Evolutionary conservation across 1,139 yeast genomes (phyloP).

Genomic region (Debaryomyces subglobosus): DNA sequence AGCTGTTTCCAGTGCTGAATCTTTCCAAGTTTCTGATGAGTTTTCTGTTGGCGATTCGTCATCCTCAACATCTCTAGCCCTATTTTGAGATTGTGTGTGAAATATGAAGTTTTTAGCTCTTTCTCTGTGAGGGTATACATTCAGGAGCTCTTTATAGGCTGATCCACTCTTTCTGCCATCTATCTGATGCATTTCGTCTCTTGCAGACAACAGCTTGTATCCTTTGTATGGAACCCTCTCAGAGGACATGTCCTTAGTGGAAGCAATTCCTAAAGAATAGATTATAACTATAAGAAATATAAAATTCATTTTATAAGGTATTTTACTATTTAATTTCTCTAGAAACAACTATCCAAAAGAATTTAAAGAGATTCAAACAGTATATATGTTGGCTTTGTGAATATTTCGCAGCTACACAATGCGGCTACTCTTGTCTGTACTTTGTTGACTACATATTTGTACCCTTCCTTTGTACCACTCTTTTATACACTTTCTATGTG

Average conservation of each 20-base stretch:
- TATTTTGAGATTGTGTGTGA: slow-evolving; percentile 3
- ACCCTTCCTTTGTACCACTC: background rate
- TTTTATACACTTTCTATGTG: background rate
- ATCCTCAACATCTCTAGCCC: background rate
- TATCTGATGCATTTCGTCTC: background rate
- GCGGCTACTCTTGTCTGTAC: background rate
- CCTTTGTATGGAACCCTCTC: background rate
- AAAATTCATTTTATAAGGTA: background rate
- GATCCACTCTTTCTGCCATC: background rate
- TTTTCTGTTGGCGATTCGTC: background rate
- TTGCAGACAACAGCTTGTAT: background rate
- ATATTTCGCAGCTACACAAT: background rate
- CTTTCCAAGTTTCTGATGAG: background rate
- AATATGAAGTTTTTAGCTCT: slow-evolving; percentile 3
- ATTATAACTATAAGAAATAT: slow-evolving; percentile 3
- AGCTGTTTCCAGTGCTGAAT: background rate
- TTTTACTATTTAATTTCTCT: background rate
- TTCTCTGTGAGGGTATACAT: slow-evolving; percentile 1
- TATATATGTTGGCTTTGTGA: background rate
- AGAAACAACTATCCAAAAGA: background rate
- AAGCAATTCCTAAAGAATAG: slow-evolving; percentile 3
- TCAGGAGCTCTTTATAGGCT: background rate
- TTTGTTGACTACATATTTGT: background rate
- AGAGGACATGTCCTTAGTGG: background rate
- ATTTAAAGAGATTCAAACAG: background rate